Evolutionary conservation across 768 basidiomycete species (phyloP).

Genomic region (Tephrocybe sp.): DNA sequence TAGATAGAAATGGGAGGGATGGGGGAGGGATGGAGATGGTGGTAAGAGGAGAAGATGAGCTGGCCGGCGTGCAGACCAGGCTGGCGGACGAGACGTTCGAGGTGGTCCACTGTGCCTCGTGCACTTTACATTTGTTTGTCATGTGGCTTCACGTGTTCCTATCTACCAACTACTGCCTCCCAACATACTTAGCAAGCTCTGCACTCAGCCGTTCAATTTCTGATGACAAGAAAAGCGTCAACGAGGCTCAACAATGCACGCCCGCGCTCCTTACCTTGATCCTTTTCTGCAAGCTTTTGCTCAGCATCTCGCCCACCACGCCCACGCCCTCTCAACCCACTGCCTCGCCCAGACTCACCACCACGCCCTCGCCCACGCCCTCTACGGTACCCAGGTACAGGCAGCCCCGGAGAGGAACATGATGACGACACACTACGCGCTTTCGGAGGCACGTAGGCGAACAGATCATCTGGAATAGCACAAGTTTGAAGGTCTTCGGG

Average conservation of each 20-base stretch:
- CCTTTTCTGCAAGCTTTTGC: constrained; percentile 1
- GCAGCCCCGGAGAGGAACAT: background rate
- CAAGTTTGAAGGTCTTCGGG: constrained; percentile 30
- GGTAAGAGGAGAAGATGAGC: constrained; percentile 14
- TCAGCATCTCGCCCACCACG: too few species aligned
- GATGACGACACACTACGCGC: background rate
- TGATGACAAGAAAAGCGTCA: background rate
- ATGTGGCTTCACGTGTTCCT: constrained; percentile 15
- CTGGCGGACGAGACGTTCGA: constrained; percentile 19
- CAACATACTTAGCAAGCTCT: too few species aligned
- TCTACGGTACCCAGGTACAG: background rate
- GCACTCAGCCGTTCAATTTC: constrained; percentile 3
- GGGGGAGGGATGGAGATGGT: constrained; percentile 7
- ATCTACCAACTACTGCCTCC: too few species aligned
- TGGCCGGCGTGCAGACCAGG: constrained; percentile 15
- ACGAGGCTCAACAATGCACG: background rate
- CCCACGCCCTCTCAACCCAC: too few species aligned
- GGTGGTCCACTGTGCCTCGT: constrained; percentile 32
- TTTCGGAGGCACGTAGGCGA: constrained; percentile 14
- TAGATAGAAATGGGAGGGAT: constrained; percentile 1
- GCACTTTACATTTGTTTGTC: constrained; percentile 37
- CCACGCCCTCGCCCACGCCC: background rate
- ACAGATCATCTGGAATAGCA: constrained; percentile 28
- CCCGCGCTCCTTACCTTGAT: background rate
- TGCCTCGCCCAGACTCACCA: too few species aligned